Percentiles rank a stretch among this genome's conserved stretches.
Conservation (phyloP, 192 early-diverging fungal genomes). For the Entomortierella parvispora region DNA sequence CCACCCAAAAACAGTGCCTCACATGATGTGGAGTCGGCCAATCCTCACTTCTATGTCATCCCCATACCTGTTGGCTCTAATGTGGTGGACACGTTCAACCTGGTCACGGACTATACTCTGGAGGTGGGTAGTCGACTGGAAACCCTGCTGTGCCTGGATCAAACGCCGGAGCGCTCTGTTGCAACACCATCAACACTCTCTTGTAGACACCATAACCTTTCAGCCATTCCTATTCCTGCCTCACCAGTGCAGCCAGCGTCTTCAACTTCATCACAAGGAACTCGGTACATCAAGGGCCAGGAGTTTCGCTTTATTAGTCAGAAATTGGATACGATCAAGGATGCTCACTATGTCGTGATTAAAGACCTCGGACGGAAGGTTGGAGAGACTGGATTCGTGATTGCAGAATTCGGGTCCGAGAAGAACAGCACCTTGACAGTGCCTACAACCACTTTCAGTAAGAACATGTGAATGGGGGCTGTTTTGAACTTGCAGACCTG, state of each 20-base stretch:
- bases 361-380: slow-evolving; percentile 43
- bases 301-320: slow-evolving; percentile 34
- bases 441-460: slow-evolving; percentile 57
- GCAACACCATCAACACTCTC: slow-evolving; percentile 21
- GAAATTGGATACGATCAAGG: slow-evolving; percentile 12
- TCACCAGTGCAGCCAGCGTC: slow-evolving; percentile 2
- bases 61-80: slow-evolving; percentile 37
- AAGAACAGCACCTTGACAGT: slow-evolving; percentile 23
- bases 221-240: slow-evolving; percentile 30
- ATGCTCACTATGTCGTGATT: slow-evolving; percentile 24
- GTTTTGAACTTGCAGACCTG: too few species aligned
- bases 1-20: slow-evolving; percentile 10
- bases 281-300: slow-evolving; percentile 10
- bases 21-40: slow-evolving; percentile 10
- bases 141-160: slow-evolving; percentile 57
- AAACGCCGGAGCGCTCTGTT: background rate
- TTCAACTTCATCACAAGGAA: slow-evolving; percentile 7
- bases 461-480: background rate
- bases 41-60: slow-evolving; percentile 50
- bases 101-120: slow-evolving; percentile 57
- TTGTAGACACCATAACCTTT: slow-evolving; percentile 16
- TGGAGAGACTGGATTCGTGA: slow-evolving; percentile 56
- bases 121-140: slow-evolving; percentile 47
- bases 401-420: slow-evolving; percentile 58
- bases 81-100: slow-evolving; percentile 52